Evolutionary conservation across 2,329 filamentous ascomycete species (phyloP), one percentile per base, ranked within the genome.

Genomic region (Nigrospora sphaerica): DNA sequence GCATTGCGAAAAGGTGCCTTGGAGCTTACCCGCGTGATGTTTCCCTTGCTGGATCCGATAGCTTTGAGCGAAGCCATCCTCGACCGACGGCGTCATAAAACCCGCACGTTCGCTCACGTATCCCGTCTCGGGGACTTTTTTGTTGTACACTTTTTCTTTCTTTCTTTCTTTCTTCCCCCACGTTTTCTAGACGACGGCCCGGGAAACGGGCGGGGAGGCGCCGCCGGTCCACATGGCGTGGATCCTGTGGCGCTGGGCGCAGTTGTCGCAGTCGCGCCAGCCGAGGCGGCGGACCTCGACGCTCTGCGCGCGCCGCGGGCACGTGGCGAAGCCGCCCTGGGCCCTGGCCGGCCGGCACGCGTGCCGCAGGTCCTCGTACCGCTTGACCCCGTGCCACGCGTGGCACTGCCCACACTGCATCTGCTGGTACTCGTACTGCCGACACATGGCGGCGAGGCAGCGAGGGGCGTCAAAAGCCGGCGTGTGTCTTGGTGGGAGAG

Each of bases 341-440:
- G 23, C 19, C 14, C 34, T 19, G 17, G 46, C 46, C 3, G 18
- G 12, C 16, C 40, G 31, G n/a, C 46, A 47, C 1, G 34, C 32
- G 5, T 47, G 16, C 32, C 31, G 18, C 6, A 47, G 34, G 41
- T 47, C 37, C 17, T 42, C 39, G 41, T 47, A 38, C 11, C 14
- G 33, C 17, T 40, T 44, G 2, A 16, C 16, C 28, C 46, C 46
- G 23, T 47, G 40, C 19, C 13, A 39, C 12, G 32, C 12, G 13
- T 39, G 14, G 39, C 46, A 47, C 23, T 47, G 46, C 17, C 46
- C 46, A 14, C 46, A 47, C 32, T 44, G 28, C 11, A 39, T 31
- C 18, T 47, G 46, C 35, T 32, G 41, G 32, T 47, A 44, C n/a
- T 47, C 23, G 32, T 41, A 44, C 11, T 32, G 11, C 17, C 34